These are phyloP conservation scores for Vanrija sp. DNA, from an alignment of 1,284 basidiomycete genomes.

Conservation along the genomic window DNA sequence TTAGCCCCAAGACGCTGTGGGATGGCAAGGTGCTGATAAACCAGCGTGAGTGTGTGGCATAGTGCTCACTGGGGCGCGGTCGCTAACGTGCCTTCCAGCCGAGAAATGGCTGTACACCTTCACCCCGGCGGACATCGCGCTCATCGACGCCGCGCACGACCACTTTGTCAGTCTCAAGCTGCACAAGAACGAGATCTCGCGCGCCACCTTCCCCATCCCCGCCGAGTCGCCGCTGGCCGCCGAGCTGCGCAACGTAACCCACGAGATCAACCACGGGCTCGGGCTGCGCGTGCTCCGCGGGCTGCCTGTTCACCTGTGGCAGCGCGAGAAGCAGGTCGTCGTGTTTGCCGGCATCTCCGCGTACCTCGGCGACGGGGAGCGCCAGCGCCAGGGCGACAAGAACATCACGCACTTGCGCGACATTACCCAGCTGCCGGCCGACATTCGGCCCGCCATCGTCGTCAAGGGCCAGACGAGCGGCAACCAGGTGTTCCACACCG, in stretches of 20 bases:
- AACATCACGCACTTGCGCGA: conserved; percentile 27
- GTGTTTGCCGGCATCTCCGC: conserved; percentile 26
- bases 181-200: conserved; percentile 16
- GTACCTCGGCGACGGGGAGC: conserved; percentile 11
- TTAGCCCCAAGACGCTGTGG: conserved; percentile 17
- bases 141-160: conserved; percentile 19
- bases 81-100: conserved; percentile 6
- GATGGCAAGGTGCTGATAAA: conserved; percentile 26
- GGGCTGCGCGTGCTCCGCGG: conserved; percentile 27
- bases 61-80: background rate
- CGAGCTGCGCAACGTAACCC: conserved; percentile 5
- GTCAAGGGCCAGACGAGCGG: conserved; percentile 25
- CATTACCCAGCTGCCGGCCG: conserved; percentile 23
- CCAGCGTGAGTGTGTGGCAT: conserved; percentile 18
- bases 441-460: conserved; percentile 24
- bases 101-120: conserved; percentile 27
- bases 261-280: conserved; percentile 23
- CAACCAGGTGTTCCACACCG: conserved; percentile 31
- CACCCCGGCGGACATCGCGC: conserved; percentile 16
- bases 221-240: conserved; percentile 12
- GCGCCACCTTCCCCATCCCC: conserved; percentile 23
- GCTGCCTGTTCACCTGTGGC: conserved; percentile 24
- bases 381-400: conserved; percentile 17
- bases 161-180: conserved; percentile 23
- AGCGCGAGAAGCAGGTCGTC: conserved; percentile 19